Base-by-base conservation (phyloP, 2,329 filamentous ascomycete species). In the Lasiodiplodia sp. region DNA sequence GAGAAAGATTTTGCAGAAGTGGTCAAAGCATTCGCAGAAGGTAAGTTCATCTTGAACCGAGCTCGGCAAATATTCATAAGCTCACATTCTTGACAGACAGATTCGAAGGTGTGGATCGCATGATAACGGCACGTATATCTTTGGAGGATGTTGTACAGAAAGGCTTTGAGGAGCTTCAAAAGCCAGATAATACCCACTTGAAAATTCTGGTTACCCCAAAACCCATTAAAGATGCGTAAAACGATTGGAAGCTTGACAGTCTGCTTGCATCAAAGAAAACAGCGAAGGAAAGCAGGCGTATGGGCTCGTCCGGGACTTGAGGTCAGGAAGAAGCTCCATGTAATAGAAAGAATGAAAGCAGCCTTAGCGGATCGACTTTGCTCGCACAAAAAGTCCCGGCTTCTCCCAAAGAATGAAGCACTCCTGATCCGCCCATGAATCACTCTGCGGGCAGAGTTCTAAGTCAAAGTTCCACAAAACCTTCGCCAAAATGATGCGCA, bases 81-180 rank as follows among this genome's bases (percentile, higher is more conserved):
- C 44, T 49, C 25, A 66, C 21, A 10, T 7, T 21, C 58, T 49
- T 25, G 11, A 3, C 53, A 79, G 76, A 77, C 23, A 75, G 72
- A 64, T 79, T 77, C 70, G 72, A 75, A 51, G 77, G 75, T 4
- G 55, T 75, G 10, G 75, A 77, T 49, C 72, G 72, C 34, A 90
- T 91, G 88, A 88, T 91, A 53, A 90, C 88, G 0, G 82, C 84
- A 58, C 87, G 81, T 72, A 87, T 90, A 51, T 76, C 79, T 55
- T 78, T 90, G 55, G 83, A 87, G 25, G 80, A 87, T 28, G 76
- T 89, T 11, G 86, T 88, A 0, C 83, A 89, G 44, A 82, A 86
- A 44, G 88, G 87, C 0, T 87, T 90, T 71, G 81, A 84, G 65
- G 82, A 85, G 1, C 76, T 90, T 67, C 85, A 89, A 37, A 77